Conservation (phyloP, 2,329 filamentous ascomycete genomes). For the Didymella lethalis region DNA sequence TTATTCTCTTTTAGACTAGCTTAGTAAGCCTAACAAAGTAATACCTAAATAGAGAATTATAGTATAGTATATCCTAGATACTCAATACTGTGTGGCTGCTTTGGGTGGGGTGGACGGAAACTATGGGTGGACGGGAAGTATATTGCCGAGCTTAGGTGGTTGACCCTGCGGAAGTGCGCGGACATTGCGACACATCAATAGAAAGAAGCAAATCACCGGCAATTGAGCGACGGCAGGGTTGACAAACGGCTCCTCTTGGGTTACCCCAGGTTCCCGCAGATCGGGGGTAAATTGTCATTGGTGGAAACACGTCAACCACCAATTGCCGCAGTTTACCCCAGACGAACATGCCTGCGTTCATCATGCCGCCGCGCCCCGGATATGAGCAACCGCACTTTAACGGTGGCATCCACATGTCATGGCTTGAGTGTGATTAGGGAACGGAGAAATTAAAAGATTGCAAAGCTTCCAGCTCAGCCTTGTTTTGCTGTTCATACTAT, state of each 20-base stretch:
- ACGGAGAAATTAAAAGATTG: constrained; percentile 17
- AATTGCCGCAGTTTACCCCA: not conserved
- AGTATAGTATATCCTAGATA: too few species aligned
- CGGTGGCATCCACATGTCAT: not conserved
- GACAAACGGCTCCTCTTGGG: not conserved
- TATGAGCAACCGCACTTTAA: not conserved
- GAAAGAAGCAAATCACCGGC: not conserved
- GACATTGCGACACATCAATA: too few species aligned
- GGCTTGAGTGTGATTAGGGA: not conserved
- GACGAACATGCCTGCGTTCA: not conserved
- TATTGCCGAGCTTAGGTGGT: too few species aligned
- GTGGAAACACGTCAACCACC: constrained; percentile 9
- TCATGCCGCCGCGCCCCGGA: not conserved
- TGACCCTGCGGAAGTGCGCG: not conserved
- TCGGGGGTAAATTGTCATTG: constrained; percentile 12
- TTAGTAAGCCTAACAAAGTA: too few species aligned
- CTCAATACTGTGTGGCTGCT: too few species aligned
- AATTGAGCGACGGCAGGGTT: constrained; percentile 3
- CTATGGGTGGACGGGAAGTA: too few species aligned
- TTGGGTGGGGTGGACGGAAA: too few species aligned
- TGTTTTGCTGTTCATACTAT: not conserved
- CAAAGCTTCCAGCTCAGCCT: not conserved
- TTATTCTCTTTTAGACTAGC: too few species aligned
- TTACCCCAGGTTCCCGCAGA: constrained; percentile 12
- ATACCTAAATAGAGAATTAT: too few species aligned